Base-by-base conservation (phyloP, 257 asterid species). In the Leonotis leonurus region DNA sequence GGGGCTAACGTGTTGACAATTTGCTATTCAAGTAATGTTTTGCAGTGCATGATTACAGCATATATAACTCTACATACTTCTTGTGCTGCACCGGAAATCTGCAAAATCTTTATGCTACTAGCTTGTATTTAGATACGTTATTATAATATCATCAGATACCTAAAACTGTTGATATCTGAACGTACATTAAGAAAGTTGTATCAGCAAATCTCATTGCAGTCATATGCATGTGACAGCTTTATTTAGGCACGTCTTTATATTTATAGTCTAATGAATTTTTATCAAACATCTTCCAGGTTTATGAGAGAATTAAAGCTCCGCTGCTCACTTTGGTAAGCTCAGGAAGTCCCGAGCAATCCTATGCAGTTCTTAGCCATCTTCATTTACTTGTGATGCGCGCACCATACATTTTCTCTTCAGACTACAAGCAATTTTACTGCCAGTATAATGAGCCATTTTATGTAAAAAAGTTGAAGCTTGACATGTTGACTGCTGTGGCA, bases 251-350 rank as follows among this genome's bases (percentile, higher is more conserved):
- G 14, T 65, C 43, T 8, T 56, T 70, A 63, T 53, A 27, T 39
- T 48, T 18, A 16, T n/a, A n/a, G n/a, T n/a, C n/a, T n/a, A n/a
- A n/a, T n/a, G n/a, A 1, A 20, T 51, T 50, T 41, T 26, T n/a
- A n/a, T 13, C 48, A 45, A 51, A 56, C 50, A 70, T 66, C 72
- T 52, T 65, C 45, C 78, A 93, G 99, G 99, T 93, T 13, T 93
- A 93, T 53, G 99, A 93, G 80, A 94, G 99, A 60, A 87, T 93
- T 58, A 93, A 89, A 93, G 97, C 99, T 49, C 99, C 99, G 72
- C 75, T 93, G 59, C 99, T 93, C 75, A 93, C 99, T 8, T 73
- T 83, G 78, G 97, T 85, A 49, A 89, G 99, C 92, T 89, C 99
- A 8, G 99, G 99, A 75, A 86, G 97, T 73, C 90, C 97, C 5